These are phyloP conservation scores for Bassia scoparia DNA, from an alignment of 148 eudicot genomes.

Conservation along the genomic window DNA sequence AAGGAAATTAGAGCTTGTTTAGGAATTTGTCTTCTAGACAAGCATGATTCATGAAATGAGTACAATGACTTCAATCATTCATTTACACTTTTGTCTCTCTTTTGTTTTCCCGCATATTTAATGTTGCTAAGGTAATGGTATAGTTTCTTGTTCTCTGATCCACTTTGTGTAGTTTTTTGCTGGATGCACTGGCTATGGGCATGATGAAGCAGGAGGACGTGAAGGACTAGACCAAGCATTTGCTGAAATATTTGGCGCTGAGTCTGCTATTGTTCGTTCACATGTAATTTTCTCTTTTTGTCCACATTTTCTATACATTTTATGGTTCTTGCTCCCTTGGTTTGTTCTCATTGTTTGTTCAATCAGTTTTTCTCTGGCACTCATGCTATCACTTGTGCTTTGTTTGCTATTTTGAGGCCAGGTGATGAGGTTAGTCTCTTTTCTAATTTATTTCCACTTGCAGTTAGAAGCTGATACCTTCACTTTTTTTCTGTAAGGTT, in stretches of 20 bases:
- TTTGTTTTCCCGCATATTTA: background rate
- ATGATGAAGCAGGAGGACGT: slow-evolving; percentile 96
- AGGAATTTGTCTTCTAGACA: background rate
- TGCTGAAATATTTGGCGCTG: slow-evolving; percentile 93
- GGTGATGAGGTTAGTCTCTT: slow-evolving; percentile 70
- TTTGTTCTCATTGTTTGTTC: slow-evolving; percentile 14
- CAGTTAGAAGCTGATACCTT: background rate
- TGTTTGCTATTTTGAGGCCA: slow-evolving; percentile 92
- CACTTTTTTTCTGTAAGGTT: background rate
- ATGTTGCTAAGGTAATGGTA: background rate
- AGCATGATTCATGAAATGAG: no score
- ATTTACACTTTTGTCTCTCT: no score
- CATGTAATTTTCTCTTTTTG: slow-evolving; percentile 45
- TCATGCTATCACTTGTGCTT: slow-evolving; percentile 96
- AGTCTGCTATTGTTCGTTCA: slow-evolving; percentile 88
- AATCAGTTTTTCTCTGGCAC: slow-evolving; percentile 97
- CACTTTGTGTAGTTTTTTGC: slow-evolving; percentile 64
- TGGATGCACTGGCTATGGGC: slow-evolving; percentile 96
- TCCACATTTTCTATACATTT: background rate
- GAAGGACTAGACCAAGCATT: slow-evolving; percentile 89
- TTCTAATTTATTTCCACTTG: background rate
- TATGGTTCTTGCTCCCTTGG: background rate
- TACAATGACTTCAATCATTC: no score
- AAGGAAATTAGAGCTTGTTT: background rate
- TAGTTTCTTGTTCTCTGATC: background rate